Conservation (phyloP, 2,329 filamentous ascomycete genomes). For the Neofusicoccum sp. region DNA sequence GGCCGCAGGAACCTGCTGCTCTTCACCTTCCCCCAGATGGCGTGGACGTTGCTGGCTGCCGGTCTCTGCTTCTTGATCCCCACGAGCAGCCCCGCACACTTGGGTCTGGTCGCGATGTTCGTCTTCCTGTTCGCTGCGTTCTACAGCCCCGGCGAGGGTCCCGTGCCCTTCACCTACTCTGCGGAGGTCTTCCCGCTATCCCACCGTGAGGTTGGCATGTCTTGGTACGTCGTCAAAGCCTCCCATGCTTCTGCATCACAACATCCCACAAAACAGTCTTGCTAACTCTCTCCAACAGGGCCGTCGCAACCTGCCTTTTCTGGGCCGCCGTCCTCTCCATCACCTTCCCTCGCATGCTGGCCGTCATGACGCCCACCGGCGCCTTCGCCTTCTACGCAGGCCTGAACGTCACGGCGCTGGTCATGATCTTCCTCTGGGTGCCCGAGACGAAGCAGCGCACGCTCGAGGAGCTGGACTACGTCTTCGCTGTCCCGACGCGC, state of each 20-base stretch:
- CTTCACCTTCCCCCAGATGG: slow-evolving; percentile 53
- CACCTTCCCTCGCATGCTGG: slow-evolving; percentile 60
- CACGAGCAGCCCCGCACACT: slow-evolving; percentile 37
- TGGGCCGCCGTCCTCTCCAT: slow-evolving; percentile 60
- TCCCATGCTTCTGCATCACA: background rate
- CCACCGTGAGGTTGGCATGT: slow-evolving; percentile 71
- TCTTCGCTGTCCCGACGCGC: slow-evolving; percentile 48
- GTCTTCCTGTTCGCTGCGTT: slow-evolving; percentile 55
- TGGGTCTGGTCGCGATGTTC: slow-evolving; percentile 55
- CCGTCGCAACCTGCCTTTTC: slow-evolving; percentile 64
- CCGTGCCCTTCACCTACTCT: slow-evolving; percentile 66
- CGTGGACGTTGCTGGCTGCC: slow-evolving; percentile 46
- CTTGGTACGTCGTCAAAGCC: slow-evolving; percentile 48
- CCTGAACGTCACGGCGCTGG: slow-evolving; percentile 59
- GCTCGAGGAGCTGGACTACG: slow-evolving; percentile 50
- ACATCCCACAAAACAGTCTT: background rate
- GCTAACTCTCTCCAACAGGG: slow-evolving; percentile 23
- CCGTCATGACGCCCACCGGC: slow-evolving; percentile 50
- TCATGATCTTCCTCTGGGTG: slow-evolving; percentile 63
- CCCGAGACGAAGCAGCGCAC: slow-evolving; percentile 50
- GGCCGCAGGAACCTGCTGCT: slow-evolving; percentile 52
- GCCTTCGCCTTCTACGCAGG: slow-evolving; percentile 62
- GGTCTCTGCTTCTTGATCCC: slow-evolving; percentile 56
- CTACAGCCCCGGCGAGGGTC: slow-evolving; percentile 44
- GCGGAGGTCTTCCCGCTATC: slow-evolving; percentile 70